phyloP scores from a whole-genome alignment of 2,329 filamentous ascomycete species.

The Fusarium sp. region DNA sequence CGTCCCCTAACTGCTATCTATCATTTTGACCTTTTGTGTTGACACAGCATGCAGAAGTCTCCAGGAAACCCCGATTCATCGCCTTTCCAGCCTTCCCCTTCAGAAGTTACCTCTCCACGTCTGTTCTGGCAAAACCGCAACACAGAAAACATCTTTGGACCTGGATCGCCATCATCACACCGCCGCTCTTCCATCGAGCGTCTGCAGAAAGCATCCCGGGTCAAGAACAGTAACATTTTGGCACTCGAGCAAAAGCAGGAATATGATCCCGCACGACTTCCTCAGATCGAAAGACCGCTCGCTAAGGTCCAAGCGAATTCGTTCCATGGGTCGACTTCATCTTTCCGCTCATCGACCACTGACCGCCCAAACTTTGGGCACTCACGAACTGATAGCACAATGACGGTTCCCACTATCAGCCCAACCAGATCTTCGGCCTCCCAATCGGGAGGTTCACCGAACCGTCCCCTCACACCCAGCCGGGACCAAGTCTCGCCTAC shows the following conservation, averaged over 20 bases:
- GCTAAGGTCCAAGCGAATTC: constrained; percentile 80
- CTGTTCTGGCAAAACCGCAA: constrained; percentile 90
- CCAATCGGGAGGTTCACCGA: constrained; percentile 52
- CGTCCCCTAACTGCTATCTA: constrained; percentile 28
- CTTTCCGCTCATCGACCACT: constrained; percentile 64
- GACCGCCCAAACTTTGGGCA: constrained; percentile 59
- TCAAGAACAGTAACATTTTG: constrained; percentile 98
- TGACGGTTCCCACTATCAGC: constrained; percentile 68
- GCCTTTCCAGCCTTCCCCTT: constrained; percentile 86
- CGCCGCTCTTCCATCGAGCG: constrained; percentile 95
- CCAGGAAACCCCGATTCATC: constrained; percentile 79
- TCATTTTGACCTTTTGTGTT: constrained; percentile 45
- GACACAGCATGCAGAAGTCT: constrained; percentile 68
- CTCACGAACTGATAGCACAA: constrained; percentile 65
- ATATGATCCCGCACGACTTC: constrained; percentile 85
- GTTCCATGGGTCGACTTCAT: constrained; percentile 67
- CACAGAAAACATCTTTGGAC: constrained; percentile 77
- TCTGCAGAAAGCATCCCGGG: constrained; percentile 91
- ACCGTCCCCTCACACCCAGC: constrained; percentile 65
- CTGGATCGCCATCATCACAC: constrained; percentile 75
- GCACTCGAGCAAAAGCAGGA: constrained; percentile 91
- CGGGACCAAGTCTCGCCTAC: constrained; percentile 82
- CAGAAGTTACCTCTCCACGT: constrained; percentile 79
- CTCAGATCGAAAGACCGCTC: constrained; percentile 84
- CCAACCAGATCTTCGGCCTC: constrained; percentile 61